A percentile compares a stretch with the other conserved stretches of the same genome.
Conservation (phyloP, 257 asterid genomes). For the Linderniella brevidens region DNA sequence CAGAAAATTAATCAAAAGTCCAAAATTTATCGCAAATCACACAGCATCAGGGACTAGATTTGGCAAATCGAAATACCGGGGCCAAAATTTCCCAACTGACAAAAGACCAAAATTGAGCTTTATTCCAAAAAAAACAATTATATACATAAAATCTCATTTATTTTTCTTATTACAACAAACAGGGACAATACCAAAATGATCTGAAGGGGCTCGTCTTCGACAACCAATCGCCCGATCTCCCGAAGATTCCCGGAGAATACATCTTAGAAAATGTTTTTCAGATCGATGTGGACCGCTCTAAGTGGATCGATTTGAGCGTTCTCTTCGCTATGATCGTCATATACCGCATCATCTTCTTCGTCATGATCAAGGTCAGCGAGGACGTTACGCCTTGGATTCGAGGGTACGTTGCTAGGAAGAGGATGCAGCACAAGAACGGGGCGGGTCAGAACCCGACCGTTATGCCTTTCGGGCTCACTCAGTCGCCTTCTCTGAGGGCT, state of each 20-base stretch:
- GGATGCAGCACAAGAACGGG: conserved; percentile 57
- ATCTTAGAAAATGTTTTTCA: conserved; percentile 72
- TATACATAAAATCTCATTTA: background rate
- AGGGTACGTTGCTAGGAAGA: conserved; percentile 70
- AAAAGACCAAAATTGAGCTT: too few relatives aligned
- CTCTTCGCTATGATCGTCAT: conserved; percentile 65
- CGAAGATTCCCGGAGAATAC: conserved; percentile 84
- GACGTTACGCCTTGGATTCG: conserved; percentile 96
- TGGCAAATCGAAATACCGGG: too few relatives aligned
- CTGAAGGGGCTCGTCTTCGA: conserved; percentile 67
- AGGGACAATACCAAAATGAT: conserved; percentile 98
- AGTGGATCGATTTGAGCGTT: conserved; percentile 76
- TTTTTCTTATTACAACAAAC: background rate
- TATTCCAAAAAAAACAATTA: too few relatives aligned
- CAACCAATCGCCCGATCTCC: conserved; percentile 62
- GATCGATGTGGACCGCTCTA: conserved; percentile 61
- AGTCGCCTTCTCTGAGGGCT: conserved; percentile 76
- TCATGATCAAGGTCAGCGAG: conserved; percentile 82
- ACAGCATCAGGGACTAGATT: too few relatives aligned
- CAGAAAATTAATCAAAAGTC: too few relatives aligned
- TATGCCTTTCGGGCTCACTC: conserved; percentile 64
- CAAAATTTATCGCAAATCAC: too few relatives aligned
- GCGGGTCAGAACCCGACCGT: conserved; percentile 37
- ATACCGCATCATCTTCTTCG: conserved; percentile 78
- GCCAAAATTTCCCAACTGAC: too few relatives aligned